Percentiles rank a stretch among this genome's conserved stretches.
These are phyloP conservation scores for Magnaporthales sp. DNA, from an alignment of 2,329 filamentous ascomycete species.

Conservation along the genomic window DNA sequence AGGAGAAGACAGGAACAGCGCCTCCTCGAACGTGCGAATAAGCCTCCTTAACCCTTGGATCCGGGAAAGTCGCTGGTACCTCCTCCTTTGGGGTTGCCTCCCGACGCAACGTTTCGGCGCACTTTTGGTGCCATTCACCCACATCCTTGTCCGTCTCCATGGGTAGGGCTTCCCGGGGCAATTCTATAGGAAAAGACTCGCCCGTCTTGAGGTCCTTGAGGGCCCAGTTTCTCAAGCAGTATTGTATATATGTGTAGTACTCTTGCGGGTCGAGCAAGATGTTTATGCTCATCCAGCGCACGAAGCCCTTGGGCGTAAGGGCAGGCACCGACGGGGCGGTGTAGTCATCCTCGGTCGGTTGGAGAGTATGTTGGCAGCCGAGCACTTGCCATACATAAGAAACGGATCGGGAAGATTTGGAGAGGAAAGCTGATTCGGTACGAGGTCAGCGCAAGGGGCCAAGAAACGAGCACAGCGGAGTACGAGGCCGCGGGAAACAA, in stretches of 20 bases:
- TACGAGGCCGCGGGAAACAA: conserved; percentile 10
- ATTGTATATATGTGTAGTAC: conserved; percentile 76
- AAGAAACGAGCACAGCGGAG: not conserved
- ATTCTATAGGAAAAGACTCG: conserved; percentile 52
- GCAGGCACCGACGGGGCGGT: conserved; percentile 71
- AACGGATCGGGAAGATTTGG: conserved; percentile 63
- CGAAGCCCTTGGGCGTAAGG: conserved; percentile 75
- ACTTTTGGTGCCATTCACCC: conserved; percentile 74
- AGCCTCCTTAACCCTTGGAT: conserved; percentile 18
- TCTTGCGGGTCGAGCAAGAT: conserved; percentile 80
- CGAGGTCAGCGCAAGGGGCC: not conserved
- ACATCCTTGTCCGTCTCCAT: conserved; percentile 67
- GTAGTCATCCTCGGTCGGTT: conserved; percentile 67
- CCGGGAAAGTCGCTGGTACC: conserved; percentile 9
- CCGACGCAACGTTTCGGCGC: conserved; percentile 59
- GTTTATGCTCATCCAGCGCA: conserved; percentile 90
- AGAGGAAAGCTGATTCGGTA: conserved; percentile 52
- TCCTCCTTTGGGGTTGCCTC: conserved; percentile 40
- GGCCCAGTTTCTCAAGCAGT: conserved; percentile 68
- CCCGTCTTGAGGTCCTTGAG: conserved; percentile 69
- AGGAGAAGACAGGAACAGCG: conserved; percentile 5
- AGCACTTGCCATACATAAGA: conserved; percentile 90
- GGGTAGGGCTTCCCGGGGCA: conserved; percentile 60
- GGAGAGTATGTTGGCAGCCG: conserved; percentile 81
- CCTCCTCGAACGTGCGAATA: conserved; percentile 21